Evolutionary conservation across 257 asterid genomes (phyloP).

Genomic region (Solanum pinnatisectum): DNA sequence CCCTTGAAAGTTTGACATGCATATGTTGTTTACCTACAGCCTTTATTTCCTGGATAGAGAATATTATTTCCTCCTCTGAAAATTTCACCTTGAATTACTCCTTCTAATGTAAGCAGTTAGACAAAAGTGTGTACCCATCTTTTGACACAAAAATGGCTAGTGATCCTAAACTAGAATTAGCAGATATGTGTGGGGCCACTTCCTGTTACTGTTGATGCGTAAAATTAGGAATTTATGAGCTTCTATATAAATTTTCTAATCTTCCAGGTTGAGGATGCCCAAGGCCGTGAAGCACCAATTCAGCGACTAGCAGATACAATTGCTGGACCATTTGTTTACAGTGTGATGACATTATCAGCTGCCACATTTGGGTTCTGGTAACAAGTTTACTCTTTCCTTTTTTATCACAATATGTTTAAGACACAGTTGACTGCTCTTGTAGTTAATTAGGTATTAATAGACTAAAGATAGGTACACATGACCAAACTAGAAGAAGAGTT

Average conservation of each 20-base stretch:
- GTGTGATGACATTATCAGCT: slow-evolving; percentile 87
- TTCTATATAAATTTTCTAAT: neutral
- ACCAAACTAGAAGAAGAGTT: neutral
- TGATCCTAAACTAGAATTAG: neutral
- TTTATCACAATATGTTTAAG: neutral
- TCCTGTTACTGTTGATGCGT: neutral
- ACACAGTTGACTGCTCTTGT: neutral
- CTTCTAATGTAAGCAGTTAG: neutral
- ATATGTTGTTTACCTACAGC: neutral
- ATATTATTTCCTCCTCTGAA: neutral
- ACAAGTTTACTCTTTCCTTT: slow-evolving; percentile 14
- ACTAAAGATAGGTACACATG: neutral
- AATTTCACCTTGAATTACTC: neutral
- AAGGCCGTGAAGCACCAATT: slow-evolving; percentile 98
- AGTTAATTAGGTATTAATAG: neutral
- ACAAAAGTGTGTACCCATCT: neutral
- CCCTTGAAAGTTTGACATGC: neutral
- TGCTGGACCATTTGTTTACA: slow-evolving; percentile 95
- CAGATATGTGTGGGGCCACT: neutral
- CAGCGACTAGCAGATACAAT: slow-evolving; percentile 98
- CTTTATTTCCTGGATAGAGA: neutral
- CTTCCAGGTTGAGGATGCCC: slow-evolving; percentile 96
- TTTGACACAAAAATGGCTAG: neutral
- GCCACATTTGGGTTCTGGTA: slow-evolving; percentile 96
- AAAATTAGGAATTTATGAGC: neutral